Conservation (phyloP, 495 filamentous ascomycete genomes). For the Penicillium longicatenatum region DNA sequence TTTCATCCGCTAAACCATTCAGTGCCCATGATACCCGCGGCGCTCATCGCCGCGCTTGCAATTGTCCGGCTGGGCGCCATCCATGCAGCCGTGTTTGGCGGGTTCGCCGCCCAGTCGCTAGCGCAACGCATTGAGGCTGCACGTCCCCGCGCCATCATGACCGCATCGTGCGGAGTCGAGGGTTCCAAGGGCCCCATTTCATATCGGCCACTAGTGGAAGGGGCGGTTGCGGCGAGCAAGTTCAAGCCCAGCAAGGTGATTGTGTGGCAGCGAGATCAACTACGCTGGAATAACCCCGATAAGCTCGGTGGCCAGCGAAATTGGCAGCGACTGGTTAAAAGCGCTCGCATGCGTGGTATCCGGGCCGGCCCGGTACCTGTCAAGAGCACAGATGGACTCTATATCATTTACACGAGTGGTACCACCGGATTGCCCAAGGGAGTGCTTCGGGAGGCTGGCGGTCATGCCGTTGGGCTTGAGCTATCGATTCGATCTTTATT, state of each 20-base stretch:
- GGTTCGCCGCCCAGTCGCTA: conserved; percentile 78
- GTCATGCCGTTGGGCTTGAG: conserved; percentile 84
- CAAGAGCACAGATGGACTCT: conserved; percentile 72
- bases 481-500: conserved; percentile 80
- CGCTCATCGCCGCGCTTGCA: conserved; percentile 81
- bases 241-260: conserved; percentile 69
- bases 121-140: conserved; percentile 89
- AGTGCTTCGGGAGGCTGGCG: conserved; percentile 79
- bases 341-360: conserved; percentile 62
- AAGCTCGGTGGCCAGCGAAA: conserved; percentile 68
- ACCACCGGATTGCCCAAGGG: conserved; percentile 91
- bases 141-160: conserved; percentile 73
- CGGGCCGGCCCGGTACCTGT: conserved; percentile 74
- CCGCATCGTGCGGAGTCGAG: conserved; percentile 91
- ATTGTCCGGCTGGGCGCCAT: conserved; percentile 81
- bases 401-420: conserved; percentile 88
- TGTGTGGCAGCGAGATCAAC: conserved; percentile 77
- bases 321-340: conserved; percentile 76
- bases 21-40: conserved; percentile 97
- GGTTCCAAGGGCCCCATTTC: conserved; percentile 72
- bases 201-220: conserved; percentile 72
- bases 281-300: conserved; percentile 68
- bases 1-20: conserved; percentile 1
- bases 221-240: conserved; percentile 58
- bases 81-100: conserved; percentile 90